These are phyloP conservation scores for Haplosporangium sp. DNA, from an alignment of 371 early-diverging fungal genomes.

Conservation along the genomic window DNA sequence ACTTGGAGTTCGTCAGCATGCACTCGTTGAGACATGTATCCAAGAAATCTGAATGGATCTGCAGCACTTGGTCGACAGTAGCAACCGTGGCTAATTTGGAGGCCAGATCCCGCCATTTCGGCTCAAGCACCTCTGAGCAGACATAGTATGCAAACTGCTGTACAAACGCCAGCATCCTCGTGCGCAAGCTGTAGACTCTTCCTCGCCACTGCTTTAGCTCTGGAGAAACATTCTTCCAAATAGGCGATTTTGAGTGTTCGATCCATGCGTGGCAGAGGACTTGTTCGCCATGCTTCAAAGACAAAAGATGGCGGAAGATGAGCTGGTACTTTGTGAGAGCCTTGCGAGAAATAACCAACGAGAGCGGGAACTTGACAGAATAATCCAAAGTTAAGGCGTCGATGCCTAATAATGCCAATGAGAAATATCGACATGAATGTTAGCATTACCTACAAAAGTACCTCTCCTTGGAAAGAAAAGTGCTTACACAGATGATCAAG, in stretches of 20 bases:
- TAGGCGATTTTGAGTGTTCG: slow-evolving; percentile 57
- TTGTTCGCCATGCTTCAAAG: slow-evolving; percentile 88
- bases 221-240: slow-evolving; percentile 45
- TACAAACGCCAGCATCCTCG: slow-evolving; percentile 85
- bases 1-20: slow-evolving; percentile 85
- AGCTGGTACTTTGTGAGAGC: slow-evolving; percentile 91
- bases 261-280: slow-evolving; percentile 80
- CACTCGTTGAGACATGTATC: slow-evolving; percentile 91
- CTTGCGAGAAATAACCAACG: slow-evolving; percentile 86
- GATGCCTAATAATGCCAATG: slow-evolving; percentile 62
- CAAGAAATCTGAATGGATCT: slow-evolving; percentile 84
- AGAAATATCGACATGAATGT: background rate
- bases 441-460: background rate
- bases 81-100: slow-evolving; percentile 66
- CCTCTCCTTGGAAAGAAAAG: too few species aligned
- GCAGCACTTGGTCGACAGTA: slow-evolving; percentile 90
- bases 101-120: slow-evolving; percentile 82
- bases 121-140: slow-evolving; percentile 91
- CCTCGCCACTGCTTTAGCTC: slow-evolving; percentile 68
- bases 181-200: slow-evolving; percentile 75
- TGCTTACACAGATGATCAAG: too few species aligned
- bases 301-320: slow-evolving; percentile 88
- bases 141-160: slow-evolving; percentile 91
- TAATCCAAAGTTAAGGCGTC: slow-evolving; percentile 83
- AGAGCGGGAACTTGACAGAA: slow-evolving; percentile 86